These are phyloP conservation scores for Aspergillus sp. DNA, from an alignment of 2,329 filamentous ascomycete species.

Conservation along the genomic window DNA sequence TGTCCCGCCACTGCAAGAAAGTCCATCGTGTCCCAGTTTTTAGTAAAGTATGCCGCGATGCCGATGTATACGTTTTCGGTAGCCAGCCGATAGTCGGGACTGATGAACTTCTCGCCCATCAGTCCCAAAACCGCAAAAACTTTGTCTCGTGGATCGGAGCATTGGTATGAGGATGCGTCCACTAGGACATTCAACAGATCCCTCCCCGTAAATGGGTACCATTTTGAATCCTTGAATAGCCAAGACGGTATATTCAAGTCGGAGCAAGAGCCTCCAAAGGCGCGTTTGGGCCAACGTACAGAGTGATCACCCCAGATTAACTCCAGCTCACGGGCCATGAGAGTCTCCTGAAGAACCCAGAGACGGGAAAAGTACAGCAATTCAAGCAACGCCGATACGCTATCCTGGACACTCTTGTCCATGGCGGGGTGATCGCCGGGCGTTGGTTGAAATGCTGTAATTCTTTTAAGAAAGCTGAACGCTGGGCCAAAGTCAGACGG, in stretches of 20 bases:
- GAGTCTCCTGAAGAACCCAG: background rate
- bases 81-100: conserved; percentile 1
- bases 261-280: background rate
- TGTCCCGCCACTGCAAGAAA: background rate
- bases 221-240: background rate
- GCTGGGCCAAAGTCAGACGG: background rate
- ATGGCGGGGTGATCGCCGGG: background rate
- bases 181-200: background rate
- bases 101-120: background rate
- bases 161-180: background rate
- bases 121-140: background rate
- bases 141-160: conserved; percentile 5
- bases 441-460: background rate
- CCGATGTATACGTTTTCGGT: background rate
- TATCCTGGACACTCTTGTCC: background rate
- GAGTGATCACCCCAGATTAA: background rate
- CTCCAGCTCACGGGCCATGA: background rate
- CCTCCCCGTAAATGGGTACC: background rate
- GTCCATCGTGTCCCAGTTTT: background rate
- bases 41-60: background rate
- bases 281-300: background rate
- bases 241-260: background rate
- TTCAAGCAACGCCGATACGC: background rate
- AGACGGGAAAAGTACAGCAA: background rate
- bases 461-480: background rate